Percentiles rank a stretch among this genome's conserved stretches.
Conservation (phyloP, 495 filamentous ascomycete species). For the Trichoderma virens region DNA sequence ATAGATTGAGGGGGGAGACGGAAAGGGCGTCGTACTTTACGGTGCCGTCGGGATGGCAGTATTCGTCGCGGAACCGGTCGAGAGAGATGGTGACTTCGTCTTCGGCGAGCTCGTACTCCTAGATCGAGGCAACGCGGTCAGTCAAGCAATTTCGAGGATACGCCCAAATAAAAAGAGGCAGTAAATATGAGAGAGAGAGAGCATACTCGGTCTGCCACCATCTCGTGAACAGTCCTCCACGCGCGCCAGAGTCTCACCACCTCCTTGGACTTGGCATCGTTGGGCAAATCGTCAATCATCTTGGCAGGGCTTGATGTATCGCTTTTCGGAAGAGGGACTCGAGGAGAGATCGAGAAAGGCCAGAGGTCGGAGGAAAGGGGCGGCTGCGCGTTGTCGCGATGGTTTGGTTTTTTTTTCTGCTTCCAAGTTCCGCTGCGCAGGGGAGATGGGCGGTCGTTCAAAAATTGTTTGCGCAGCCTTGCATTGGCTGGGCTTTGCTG, state of each 20-base stretch:
- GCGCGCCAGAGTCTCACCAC: slow-evolving; percentile 75
- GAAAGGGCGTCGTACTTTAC: slow-evolving; percentile 51
- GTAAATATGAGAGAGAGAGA: background rate
- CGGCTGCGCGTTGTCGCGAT: background rate
- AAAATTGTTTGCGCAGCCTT: slow-evolving; percentile 8
- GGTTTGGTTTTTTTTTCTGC: background rate
- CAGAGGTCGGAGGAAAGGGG: background rate
- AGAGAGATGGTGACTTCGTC: slow-evolving; percentile 80
- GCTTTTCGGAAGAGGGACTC: background rate
- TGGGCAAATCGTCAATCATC: slow-evolving; percentile 49
- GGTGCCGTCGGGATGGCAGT: slow-evolving; percentile 57
- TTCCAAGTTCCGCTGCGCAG: background rate
- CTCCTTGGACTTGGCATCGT: slow-evolving; percentile 53
- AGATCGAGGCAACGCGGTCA: background rate
- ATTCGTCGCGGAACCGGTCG: slow-evolving; percentile 62
- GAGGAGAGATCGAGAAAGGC: too few species aligned
- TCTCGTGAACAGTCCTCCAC: slow-evolving; percentile 80
- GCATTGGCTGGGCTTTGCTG: background rate
- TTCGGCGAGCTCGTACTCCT: slow-evolving; percentile 71
- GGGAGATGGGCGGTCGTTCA: background rate
- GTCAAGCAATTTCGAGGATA: background rate
- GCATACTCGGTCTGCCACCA: slow-evolving; percentile 72
- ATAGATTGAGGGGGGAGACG: background rate
- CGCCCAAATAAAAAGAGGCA: background rate
- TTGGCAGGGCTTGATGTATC: background rate